Evolutionary conservation across 495 filamentous ascomycete species (phyloP).

Genomic region (Lophium mytilinum): DNA sequence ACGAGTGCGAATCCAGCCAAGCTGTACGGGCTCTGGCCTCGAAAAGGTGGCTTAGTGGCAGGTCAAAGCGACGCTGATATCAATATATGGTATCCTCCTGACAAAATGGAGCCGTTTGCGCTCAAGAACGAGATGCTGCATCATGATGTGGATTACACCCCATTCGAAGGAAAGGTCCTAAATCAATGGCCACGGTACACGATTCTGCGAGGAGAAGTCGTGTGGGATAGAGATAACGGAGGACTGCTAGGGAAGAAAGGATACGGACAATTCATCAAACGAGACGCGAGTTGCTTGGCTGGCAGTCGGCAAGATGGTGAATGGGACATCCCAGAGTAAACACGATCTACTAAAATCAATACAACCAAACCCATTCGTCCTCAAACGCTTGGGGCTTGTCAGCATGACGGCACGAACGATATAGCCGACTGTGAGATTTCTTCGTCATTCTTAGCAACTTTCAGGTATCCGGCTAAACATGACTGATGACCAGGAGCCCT

Average conservation of each 20-base stretch:
- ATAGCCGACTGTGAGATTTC: no score
- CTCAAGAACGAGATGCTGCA: conserved; percentile 48
- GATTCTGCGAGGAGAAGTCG: conserved; percentile 48
- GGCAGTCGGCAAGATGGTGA: conserved; percentile 20
- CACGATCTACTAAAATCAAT: no score
- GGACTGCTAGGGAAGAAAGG: conserved; percentile 43
- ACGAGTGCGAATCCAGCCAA: conserved; percentile 52
- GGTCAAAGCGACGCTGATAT: conserved; percentile 49
- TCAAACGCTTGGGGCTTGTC: no score
- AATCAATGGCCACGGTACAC: conserved; percentile 56
- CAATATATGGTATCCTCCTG: conserved; percentile 46
- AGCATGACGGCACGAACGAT: no score
- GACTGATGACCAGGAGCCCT: no score
- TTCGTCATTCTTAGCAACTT: no score
- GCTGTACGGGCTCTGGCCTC: conserved; percentile 49
- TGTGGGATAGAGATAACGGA: conserved; percentile 47
- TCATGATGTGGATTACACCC: conserved; percentile 54
- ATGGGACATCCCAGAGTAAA: conserved; percentile 11
- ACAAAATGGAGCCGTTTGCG: conserved; percentile 33
- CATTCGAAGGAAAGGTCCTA: conserved; percentile 49
- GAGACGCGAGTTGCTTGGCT: conserved; percentile 36
- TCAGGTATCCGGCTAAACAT: no score
- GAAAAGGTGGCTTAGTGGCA: conserved; percentile 48
- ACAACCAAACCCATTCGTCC: no score
- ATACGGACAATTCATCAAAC: conserved; percentile 48